Conservation (phyloP, 176 grass and related monocot genomes). For the Oryza glumipatula region DNA sequence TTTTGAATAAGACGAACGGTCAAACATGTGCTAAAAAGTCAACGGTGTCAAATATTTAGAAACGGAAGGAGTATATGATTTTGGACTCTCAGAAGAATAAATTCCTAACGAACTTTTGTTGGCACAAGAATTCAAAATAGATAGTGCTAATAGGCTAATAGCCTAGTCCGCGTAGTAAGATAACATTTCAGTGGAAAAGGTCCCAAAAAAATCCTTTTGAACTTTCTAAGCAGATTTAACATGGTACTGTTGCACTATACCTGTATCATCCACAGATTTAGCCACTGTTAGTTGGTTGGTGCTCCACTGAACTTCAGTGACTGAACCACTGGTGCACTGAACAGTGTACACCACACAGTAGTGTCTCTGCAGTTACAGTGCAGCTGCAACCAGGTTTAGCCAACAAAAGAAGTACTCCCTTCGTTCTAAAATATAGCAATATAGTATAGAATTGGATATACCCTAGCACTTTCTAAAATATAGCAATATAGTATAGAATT, state of each 20-base stretch:
- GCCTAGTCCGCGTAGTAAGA: not conserved
- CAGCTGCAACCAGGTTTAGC: not conserved
- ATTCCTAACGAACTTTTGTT: not conserved
- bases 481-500: too few relatives aligned
- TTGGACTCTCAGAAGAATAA: not conserved
- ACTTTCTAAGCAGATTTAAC: not conserved
- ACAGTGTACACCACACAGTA: not conserved
- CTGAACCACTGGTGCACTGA: not conserved
- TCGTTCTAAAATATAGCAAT: too few relatives aligned
- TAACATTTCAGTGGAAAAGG: not conserved
- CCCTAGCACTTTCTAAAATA: too few relatives aligned
- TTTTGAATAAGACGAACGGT: too few relatives aligned
- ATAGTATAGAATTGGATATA: too few relatives aligned
- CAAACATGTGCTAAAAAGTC: too few relatives aligned
- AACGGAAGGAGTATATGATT: too few relatives aligned
- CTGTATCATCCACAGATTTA: not conserved
- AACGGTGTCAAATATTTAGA: too few relatives aligned
- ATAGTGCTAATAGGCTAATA: not conserved
- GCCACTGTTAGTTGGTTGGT: not conserved
- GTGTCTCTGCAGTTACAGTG: not conserved
- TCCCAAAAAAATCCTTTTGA: not conserved
- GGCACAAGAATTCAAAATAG: not conserved
- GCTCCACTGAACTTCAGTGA: not conserved
- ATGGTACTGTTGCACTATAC: not conserved
- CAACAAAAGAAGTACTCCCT: not conserved